These are phyloP conservation scores for Scedosporium boydii DNA, from an alignment of 2,329 filamentous ascomycete genomes.

Conservation along the genomic window DNA sequence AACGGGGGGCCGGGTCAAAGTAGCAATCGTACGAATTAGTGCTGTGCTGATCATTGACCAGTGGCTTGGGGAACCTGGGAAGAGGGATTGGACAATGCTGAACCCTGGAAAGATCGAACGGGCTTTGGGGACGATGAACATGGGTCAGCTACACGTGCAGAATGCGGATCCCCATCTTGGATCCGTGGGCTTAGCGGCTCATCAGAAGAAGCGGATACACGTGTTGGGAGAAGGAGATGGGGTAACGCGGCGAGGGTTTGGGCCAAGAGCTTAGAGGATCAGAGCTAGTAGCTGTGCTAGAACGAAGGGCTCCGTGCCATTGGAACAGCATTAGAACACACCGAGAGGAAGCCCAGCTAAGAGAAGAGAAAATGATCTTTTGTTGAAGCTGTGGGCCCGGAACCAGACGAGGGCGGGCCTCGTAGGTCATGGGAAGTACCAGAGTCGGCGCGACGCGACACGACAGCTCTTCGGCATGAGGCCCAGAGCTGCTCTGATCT, in stretches of 20 bases:
- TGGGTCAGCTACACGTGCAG: background rate
- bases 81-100: background rate
- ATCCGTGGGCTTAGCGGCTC: background rate
- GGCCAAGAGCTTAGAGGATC: background rate
- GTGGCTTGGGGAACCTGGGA: background rate
- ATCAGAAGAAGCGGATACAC: background rate
- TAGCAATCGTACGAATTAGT: background rate
- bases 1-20: background rate
- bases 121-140: background rate
- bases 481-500: no score
- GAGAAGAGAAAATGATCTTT: background rate
- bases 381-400: background rate
- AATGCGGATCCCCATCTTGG: background rate
- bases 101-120: background rate
- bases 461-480: no score
- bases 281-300: background rate
- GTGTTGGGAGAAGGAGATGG: background rate
- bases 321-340: background rate
- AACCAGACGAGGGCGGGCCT: background rate
- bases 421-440: background rate
- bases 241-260: background rate
- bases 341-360: no score
- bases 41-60: background rate
- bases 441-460: background rate
- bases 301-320: background rate